phyloP scores from a whole-genome alignment of 1,284 basidiomycete genomes.

The Ustilago cynodontis region DNA sequence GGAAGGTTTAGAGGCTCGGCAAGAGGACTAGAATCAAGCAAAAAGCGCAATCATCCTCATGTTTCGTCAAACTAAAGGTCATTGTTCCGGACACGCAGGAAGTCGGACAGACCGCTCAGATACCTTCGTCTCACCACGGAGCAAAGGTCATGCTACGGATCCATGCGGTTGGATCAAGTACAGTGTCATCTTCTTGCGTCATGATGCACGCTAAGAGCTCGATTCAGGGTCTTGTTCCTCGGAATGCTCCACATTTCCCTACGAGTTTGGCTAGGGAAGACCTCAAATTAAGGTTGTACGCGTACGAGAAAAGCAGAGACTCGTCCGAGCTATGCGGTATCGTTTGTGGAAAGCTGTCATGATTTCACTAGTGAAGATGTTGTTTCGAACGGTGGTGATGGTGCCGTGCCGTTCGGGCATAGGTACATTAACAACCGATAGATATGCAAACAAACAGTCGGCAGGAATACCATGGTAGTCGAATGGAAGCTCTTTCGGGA shows the following conservation, averaged over 20 bases:
- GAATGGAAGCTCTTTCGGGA: too few species aligned
- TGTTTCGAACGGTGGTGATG: conserved; percentile 6
- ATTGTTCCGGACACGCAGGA: neutral
- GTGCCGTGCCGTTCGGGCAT: too few species aligned
- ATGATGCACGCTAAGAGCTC: conserved; percentile 8
- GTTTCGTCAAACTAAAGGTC: neutral
- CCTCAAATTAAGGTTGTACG: neutral
- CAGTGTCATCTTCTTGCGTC: conserved; percentile 1
- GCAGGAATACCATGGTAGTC: too few species aligned
- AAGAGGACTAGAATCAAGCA: too few species aligned
- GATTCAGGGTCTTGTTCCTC: neutral
- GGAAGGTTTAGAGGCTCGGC: too few species aligned
- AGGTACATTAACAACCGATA: too few species aligned
- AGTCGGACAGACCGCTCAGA: neutral
- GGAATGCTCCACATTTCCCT: neutral
- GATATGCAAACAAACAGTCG: too few species aligned
- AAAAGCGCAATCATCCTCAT: neutral
- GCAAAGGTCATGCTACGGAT: neutral
- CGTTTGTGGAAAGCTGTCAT: conserved; percentile 17
- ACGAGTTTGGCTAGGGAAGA: too few species aligned
- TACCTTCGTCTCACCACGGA: neutral
- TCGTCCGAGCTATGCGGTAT: neutral
- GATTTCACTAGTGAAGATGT: conserved; percentile 10
- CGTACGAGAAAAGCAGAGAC: conserved; percentile 15
- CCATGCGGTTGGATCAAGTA: neutral